Conservation (phyloP, 164 flowering plant genomes). For the Kingdonia uniflora region DNA sequence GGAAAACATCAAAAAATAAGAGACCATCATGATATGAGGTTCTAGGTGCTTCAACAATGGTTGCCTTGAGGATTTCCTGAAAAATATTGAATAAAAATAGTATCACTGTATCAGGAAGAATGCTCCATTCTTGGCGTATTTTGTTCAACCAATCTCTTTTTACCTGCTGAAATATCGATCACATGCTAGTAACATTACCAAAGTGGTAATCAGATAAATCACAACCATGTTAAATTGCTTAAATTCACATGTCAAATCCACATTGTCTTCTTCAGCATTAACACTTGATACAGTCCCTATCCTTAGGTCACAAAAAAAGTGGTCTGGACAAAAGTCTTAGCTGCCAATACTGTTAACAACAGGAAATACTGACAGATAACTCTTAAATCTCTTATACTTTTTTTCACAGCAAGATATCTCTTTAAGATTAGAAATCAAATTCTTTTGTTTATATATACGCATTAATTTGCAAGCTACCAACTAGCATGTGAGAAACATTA, state of each 20-base stretch:
- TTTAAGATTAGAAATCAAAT: slow-evolving; percentile 13
- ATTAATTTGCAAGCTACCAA: slow-evolving; percentile 94
- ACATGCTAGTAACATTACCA: no score
- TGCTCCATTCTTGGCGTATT: no score
- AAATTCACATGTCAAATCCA: slow-evolving; percentile 59
- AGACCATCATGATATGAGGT: no score
- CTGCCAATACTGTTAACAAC: slow-evolving; percentile 38
- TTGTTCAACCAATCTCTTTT: no score
- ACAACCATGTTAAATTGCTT: no score
- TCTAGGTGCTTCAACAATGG: no score
- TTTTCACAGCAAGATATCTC: slow-evolving; percentile 46
- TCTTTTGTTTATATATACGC: slow-evolving; percentile 36
- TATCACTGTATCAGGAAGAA: no score
- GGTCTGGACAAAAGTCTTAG: slow-evolving; percentile 83
- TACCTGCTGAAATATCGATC: no score
- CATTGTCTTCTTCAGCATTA: slow-evolving; percentile 74
- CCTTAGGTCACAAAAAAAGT: slow-evolving; percentile 27
- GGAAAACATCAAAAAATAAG: no score
- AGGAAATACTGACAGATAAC: slow-evolving; percentile 42
- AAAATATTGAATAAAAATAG: no score
- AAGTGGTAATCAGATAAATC: no score
- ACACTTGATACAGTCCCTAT: slow-evolving; percentile 62
- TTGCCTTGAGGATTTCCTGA: no score
- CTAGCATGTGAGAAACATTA: slow-evolving; percentile 58
- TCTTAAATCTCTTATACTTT: slow-evolving; percentile 56